Evolutionary conservation across 2,329 filamentous ascomycete species (phyloP).

Genomic region (Samsoniella hepiali): DNA sequence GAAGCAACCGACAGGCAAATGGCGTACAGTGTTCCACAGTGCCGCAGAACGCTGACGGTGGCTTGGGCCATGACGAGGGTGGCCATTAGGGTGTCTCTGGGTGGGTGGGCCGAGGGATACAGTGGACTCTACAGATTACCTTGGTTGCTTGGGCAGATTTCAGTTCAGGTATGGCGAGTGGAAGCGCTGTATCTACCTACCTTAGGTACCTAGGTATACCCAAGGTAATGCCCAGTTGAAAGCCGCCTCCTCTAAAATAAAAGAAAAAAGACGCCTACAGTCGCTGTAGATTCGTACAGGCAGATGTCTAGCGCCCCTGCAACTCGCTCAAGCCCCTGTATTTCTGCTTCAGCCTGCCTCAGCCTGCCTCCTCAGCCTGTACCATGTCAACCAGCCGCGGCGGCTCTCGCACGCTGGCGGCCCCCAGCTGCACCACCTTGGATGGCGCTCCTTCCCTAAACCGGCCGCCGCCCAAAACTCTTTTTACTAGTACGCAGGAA

Average conservation of each 20-base stretch:
- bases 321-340: too few relatives aligned
- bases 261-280: neutral
- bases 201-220: too few relatives aligned
- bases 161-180: too few relatives aligned
- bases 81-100: neutral
- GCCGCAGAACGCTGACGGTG: neutral
- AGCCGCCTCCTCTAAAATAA: neutral
- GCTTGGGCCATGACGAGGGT: conserved; percentile 2
- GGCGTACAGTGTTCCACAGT: conserved; percentile 1
- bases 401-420: conserved; percentile 11
- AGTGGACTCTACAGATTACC: too few relatives aligned
- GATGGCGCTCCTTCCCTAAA: conserved; percentile 15
- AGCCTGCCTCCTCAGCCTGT: neutral
- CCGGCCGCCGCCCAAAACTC: conserved; percentile 12
- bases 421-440: conserved; percentile 7
- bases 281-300: too few relatives aligned
- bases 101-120: neutral
- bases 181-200: too few relatives aligned
- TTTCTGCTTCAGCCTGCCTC: neutral
- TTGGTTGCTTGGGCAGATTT: too few relatives aligned
- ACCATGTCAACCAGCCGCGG: neutral
- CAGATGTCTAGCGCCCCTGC: too few relatives aligned
- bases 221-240: neutral
- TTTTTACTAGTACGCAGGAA: neutral
- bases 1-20: neutral